Percentiles rank a stretch among this genome's conserved stretches.
phyloP scores from a whole-genome alignment of 2,329 filamentous ascomycete genomes.

The Paradendryphiella salina region DNA sequence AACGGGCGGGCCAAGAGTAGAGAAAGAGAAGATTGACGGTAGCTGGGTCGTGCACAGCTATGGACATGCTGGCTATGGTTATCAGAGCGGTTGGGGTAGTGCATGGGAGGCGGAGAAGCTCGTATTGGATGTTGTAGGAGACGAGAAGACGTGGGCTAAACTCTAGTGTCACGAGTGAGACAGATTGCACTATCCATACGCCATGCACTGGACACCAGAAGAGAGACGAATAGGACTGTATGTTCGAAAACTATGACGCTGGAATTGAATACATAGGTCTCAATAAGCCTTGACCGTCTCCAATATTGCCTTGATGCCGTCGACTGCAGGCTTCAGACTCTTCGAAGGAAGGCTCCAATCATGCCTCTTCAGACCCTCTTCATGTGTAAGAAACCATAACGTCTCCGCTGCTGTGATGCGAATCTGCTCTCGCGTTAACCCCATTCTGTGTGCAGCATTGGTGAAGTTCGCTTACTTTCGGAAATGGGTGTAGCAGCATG shows the following conservation, averaged over 20 bases:
- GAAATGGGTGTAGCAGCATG: constrained; percentile 81
- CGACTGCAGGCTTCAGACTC: constrained; percentile 37
- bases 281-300: neutral
- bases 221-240: too few relatives aligned
- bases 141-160: constrained; percentile 14
- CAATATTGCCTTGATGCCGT: constrained; percentile 25
- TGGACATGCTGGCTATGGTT: constrained; percentile 79
- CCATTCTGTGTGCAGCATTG: neutral
- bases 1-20: constrained; percentile 72
- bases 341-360: constrained; percentile 37
- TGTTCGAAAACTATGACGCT: too few relatives aligned
- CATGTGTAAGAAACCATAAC: constrained; percentile 45
- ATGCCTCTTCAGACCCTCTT: constrained; percentile 39
- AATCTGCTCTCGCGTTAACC: constrained; percentile 26
- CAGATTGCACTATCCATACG: neutral
- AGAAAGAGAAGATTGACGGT: constrained; percentile 67
- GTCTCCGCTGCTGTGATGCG: constrained; percentile 48
- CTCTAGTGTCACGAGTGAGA: neutral
- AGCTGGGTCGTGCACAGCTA: constrained; percentile 79
- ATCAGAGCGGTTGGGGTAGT: constrained; percentile 53
- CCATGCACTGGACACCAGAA: neutral
- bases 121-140: constrained; percentile 33
- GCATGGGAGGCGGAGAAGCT: constrained; percentile 49
- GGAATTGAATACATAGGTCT: too few relatives aligned
- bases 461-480: constrained; percentile 58